Evolutionary conservation across 371 early-diverging fungal genomes (phyloP).

Genomic region (Lichtheimia ramosa): DNA sequence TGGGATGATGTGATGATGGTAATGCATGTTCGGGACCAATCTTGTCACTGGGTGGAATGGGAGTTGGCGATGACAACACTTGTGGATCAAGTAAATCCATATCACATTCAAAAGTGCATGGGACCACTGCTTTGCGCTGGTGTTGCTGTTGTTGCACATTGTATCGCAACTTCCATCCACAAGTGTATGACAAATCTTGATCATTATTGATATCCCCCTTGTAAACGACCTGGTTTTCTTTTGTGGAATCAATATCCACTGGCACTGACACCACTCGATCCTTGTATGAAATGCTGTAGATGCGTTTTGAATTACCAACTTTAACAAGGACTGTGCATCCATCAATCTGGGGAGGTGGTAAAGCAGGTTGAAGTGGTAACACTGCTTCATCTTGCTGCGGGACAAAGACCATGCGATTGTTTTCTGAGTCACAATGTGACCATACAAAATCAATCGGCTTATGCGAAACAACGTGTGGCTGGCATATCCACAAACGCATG

Average conservation of each 20-base stretch:
- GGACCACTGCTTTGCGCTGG: neutral
- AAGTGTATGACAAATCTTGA: neutral
- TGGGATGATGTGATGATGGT: neutral
- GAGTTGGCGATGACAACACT: conserved; percentile 7
- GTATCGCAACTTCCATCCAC: conserved; percentile 17
- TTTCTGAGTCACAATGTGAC: conserved; percentile 4
- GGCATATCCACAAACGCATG: conserved; percentile 20
- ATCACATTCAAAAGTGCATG: conserved; percentile 16
- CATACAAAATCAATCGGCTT: conserved; percentile 22
- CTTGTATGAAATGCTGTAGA: conserved; percentile 25
- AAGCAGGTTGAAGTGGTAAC: conserved; percentile 9
- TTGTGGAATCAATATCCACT: neutral
- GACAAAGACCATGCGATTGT: conserved; percentile 12
- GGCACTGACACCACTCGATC: conserved; percentile 10
- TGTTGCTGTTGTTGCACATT: neutral
- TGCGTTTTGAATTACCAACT: conserved; percentile 11
- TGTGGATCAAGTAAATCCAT: conserved; percentile 18
- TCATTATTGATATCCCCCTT: neutral
- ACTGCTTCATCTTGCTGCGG: conserved; percentile 1
- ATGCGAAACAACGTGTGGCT: conserved; percentile 12
- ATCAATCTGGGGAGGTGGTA: conserved; percentile 19
- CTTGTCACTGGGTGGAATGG: conserved; percentile 4
- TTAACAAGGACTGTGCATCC: conserved; percentile 19
- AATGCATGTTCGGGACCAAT: neutral
- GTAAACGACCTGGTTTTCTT: neutral